Evolutionary conservation across 495 filamentous ascomycete genomes (phyloP), one percentile per base, ranked within the genome.

Genomic region (Neurospora discreta): DNA sequence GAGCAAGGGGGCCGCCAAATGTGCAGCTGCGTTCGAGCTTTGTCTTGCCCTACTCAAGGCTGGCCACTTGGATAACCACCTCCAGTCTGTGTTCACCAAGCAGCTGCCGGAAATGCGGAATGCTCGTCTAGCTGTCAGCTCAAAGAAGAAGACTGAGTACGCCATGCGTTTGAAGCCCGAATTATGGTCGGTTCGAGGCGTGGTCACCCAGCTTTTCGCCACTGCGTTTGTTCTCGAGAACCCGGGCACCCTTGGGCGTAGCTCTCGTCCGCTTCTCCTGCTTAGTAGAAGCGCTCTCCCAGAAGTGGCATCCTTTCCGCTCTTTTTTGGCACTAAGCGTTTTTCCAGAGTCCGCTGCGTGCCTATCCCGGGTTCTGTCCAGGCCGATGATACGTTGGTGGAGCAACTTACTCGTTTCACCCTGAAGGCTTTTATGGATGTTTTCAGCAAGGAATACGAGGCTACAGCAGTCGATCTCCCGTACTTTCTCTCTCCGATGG

Each of bases 401-500:
- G 77, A 85, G 6, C 75, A 80, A 11, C 74, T 98, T 43, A 90
- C 87, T 23, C 76, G 77, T 2, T 95, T 96, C 75, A 97, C 92
- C 0, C 81, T 94, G 41, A 85, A 86, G 10, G 78, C 96, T 4
- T 97, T 94, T 76, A 82, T 87, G n/a, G 93, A 98, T 77, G 81
- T 98, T 1, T 99, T 97, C 79, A 93, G 92, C 74, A 99, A 99
- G 79, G 84, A 82, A 5, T 99, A 92, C 76, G 89, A 91, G 43
- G 75, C 84, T 0, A 84, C 90, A 39, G 69, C 82, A 0, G 82
- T 86, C 10, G 87, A 89, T 18, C 90, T 96, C 77, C 89, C 93
- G 0, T 99, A 97, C 80, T 98, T 94, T 86, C 79, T 98, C 46
- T 91, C 88, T 6, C 95, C 95, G 6, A 79, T 89, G 33, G 15